Base-by-base conservation (phyloP, 176 grass and related monocot species). In the Musa schizocarpa region DNA sequence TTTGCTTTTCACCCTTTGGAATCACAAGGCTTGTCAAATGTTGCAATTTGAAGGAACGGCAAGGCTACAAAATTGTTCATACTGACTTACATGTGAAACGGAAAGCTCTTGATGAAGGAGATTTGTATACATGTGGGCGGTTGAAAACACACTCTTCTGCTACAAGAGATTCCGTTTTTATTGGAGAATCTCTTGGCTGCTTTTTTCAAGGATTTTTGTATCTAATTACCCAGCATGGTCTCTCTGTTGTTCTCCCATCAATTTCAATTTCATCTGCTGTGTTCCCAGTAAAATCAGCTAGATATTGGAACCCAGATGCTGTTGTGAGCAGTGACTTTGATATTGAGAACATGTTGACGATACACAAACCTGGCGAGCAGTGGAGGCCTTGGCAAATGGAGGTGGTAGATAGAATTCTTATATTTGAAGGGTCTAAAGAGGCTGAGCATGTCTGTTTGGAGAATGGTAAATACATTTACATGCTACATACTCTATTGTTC, bases 1-100 rank as follows among this genome's bases (percentile, higher is more conserved):
- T 88, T 78, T 91, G 82, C 72, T 51, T 98, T 78, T 98, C 90
- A 72, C 86, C 90, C n/a, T 88, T 98, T 91, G 94, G 90, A 78
- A 76, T 98, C 59, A 91, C 57, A 11, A 82, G 90, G 56, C 63
- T 91, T 72, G 82, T 89, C 71, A 89, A 83, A 87, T 78, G 73
- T 79, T 75, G 29, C 29, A 51, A 72, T 74, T 73, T 26, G 17
- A 83, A 87, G 52, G 81, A 69, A 72, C 80, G 75, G 24, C 83
- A 84, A 9, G 65, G 83, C 79, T n/a, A 71, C 63, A 87, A 77
- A 86, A 78, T 98, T 81, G 54, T 89, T 84, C 90, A 93, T 68
- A 82, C 90, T 0, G 62, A 83, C 21, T 79, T 98, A 63, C 64
- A 73, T 74, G 69, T 91, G 73, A 29, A 65, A 64, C 63, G 83